Evolutionary conservation across 2,329 filamentous ascomycete genomes (phyloP), one percentile per base, ranked within the genome.

Genomic region (Colletotrichum paranaense): DNA sequence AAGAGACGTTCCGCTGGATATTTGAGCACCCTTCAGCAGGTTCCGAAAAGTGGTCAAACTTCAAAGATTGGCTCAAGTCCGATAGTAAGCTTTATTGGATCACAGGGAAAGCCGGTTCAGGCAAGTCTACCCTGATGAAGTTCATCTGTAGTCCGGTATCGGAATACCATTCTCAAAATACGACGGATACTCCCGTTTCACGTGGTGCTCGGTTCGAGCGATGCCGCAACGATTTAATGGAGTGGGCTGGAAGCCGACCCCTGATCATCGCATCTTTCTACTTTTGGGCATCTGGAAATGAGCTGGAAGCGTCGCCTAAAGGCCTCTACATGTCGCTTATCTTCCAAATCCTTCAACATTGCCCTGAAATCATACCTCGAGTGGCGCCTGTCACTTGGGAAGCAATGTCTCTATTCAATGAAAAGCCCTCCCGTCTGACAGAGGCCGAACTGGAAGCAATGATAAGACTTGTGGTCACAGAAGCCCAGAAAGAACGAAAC

Each of bases 81-180:
- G 60, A 63, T 53, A 19, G 1, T 14, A 26, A 19, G 6, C 42
- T 42, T 24, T 55, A 62, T 1, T 38, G 32, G 66, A 81, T 84
- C 59, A 83, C 79, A 5, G 83, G 82, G 6, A 84, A 86, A 49
- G 81, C 85, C 5, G 85, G 86, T 1, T 83, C 83, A 0, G 86
- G 85, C 1, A 87, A 87, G 72, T 86, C 84, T 0, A 86, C 84
- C 0, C 79, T 87, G 4, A 85, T 86, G 78, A 82, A 83, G 22
- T 82, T 82, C 56, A 77, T 84, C n/a, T 80, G 77, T 1, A 77
- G 52, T 30, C 4, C 22, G 46, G 5, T 2, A 6, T n/a, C 7
- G 19, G 8, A n/a, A 28, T 1, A 9, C 9, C 11, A 16, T 7
- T 1, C 19, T 2, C 16, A 19, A 14, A 53, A 14, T 5, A 19